Percentiles rank a stretch among this genome's conserved stretches.
Evolutionary conservation across 1,284 basidiomycete genomes (phyloP).

Genomic region (Malassezia sympodialis): DNA sequence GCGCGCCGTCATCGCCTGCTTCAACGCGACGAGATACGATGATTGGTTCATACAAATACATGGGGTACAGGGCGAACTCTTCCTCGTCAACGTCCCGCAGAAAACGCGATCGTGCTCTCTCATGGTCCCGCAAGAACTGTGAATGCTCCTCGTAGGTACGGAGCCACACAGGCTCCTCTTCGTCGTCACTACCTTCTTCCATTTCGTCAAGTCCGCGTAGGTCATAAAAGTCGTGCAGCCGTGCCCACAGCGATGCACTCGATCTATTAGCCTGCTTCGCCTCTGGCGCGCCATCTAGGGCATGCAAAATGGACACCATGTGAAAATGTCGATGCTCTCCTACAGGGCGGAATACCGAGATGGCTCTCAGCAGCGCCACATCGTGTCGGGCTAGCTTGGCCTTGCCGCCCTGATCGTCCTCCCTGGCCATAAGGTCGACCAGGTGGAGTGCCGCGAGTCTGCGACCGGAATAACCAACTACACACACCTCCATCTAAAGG

Average conservation of each 20-base stretch:
- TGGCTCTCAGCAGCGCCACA: constrained; percentile 27
- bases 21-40: constrained; percentile 4
- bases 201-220: constrained; percentile 34
- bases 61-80: constrained; percentile 12
- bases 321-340: constrained; percentile 40
- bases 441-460: no score
- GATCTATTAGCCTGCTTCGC: neutral
- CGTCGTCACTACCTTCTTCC: constrained; percentile 13
- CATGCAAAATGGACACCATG: constrained; percentile 26
- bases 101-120: constrained; percentile 7
- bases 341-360: constrained; percentile 29
- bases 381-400: constrained; percentile 11
- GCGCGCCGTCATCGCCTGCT: neutral
- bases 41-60: neutral
- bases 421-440: neutral
- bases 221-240: constrained; percentile 29
- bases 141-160: neutral
- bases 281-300: constrained; percentile 17
- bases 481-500: neutral
- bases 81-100: constrained; percentile 9
- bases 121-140: neutral
- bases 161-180: constrained; percentile 11
- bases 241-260: constrained; percentile 21
- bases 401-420: neutral
- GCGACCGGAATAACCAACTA: neutral